Percentiles rank a stretch among this genome's conserved stretches.
Conservation (phyloP, 2,329 filamentous ascomycete genomes). For the Chaetoscypha palmicola region DNA sequence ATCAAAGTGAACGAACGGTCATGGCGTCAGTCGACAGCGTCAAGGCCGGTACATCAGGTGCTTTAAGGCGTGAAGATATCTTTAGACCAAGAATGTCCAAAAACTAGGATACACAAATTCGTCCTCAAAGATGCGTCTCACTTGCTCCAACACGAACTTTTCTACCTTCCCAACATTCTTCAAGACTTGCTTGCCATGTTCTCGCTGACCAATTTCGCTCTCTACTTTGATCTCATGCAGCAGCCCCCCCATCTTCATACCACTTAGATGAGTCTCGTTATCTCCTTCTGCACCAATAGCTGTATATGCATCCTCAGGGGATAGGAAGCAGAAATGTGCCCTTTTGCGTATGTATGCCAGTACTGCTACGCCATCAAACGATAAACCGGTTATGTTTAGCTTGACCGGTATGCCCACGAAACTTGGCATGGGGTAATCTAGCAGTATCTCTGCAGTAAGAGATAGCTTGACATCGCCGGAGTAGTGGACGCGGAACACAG, state of each 20-base stretch:
- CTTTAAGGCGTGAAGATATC: neutral
- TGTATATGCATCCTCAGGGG: constrained; percentile 80
- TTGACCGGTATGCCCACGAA: constrained; percentile 94
- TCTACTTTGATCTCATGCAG: constrained; percentile 92
- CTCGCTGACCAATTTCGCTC: constrained; percentile 91
- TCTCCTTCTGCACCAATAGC: constrained; percentile 41
- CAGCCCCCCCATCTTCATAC: constrained; percentile 59
- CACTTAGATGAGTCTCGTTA: constrained; percentile 21
- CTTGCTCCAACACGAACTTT: constrained; percentile 92
- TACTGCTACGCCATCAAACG: constrained; percentile 91
- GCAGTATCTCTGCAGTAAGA: constrained; percentile 86
- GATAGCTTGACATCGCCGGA: constrained; percentile 80
- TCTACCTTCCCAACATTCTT: constrained; percentile 99
- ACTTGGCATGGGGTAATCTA: constrained; percentile 97
- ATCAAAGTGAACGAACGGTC: too few relatives aligned
- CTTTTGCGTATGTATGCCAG: constrained; percentile 83
- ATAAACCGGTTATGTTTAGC: constrained; percentile 88
- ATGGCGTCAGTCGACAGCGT: too few relatives aligned
- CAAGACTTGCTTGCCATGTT: constrained; percentile 85
- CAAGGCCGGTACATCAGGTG: too few relatives aligned
- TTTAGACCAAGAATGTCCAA: constrained; percentile 81
- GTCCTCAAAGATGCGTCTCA: constrained; percentile 94
- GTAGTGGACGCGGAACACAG: constrained; percentile 86
- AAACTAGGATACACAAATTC: constrained; percentile 98
- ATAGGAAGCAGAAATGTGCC: constrained; percentile 90